Percentiles rank a stretch among this genome's conserved stretches.
Conservation (phyloP, 768 basidiomycete species). For the Russula abietina region DNA sequence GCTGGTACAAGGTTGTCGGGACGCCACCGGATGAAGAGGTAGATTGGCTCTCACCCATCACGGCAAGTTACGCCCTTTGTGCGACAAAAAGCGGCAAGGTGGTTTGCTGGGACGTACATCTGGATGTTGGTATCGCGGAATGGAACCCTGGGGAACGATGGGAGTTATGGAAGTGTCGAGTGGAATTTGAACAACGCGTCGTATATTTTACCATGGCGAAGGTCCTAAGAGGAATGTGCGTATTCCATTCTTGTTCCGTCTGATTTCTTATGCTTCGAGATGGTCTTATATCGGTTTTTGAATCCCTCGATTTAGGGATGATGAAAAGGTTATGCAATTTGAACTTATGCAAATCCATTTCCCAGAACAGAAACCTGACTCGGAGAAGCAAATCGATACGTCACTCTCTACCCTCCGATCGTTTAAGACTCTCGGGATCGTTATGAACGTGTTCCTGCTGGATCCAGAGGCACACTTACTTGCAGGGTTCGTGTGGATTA, state of each 20-base stretch:
- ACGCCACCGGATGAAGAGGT: constrained; percentile 64
- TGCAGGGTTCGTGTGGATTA: constrained; percentile 66
- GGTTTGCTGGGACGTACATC: constrained; percentile 69
- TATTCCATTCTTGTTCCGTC: background rate
- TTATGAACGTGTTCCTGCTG: constrained; percentile 73
- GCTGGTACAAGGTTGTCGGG: constrained; percentile 65
- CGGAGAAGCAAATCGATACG: constrained; percentile 31
- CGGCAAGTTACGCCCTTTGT: constrained; percentile 69
- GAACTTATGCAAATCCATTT: constrained; percentile 64
- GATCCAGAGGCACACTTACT: constrained; percentile 56
- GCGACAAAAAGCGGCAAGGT: constrained; percentile 72
- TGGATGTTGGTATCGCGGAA: constrained; percentile 54
- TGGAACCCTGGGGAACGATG: constrained; percentile 59
- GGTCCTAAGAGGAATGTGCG: constrained; percentile 19
- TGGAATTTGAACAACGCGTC: constrained; percentile 64
- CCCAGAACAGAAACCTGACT: constrained; percentile 32
- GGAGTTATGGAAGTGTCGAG: constrained; percentile 75
- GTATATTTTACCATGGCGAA: constrained; percentile 71
- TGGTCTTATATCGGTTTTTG: background rate
- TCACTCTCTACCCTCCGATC: constrained; percentile 53
- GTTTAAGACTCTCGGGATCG: constrained; percentile 59
- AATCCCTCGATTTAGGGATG: constrained; percentile 29
- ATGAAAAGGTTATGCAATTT: constrained; percentile 63
- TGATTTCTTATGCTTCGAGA: background rate
- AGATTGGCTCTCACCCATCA: constrained; percentile 74